Base-by-base conservation (phyloP, 306 rosid species). In the Prosopis cineraria region DNA sequence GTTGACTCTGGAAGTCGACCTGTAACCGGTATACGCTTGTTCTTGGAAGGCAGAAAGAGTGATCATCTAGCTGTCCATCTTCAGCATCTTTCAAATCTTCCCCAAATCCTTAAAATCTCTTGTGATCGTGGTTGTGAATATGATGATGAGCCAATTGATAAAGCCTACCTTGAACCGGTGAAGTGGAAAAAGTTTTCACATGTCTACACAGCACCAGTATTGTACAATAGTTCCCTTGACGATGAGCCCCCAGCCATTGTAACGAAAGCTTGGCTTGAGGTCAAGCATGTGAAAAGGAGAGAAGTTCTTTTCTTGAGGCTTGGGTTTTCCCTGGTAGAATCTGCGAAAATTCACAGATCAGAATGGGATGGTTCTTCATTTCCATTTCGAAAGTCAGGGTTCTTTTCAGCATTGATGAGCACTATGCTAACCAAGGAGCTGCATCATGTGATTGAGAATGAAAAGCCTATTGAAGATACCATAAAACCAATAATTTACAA, bases 221-320 rank as follows among this genome's bases (percentile, higher is more conserved):
- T 86, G 72, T 80, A 76, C 79, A 69, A 50, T 43, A 79, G 80
- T 19, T 59, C 89, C 62, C 74, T 73, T 58, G 39, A 81, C 9
- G 84, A 78, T 45, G 86, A 88, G 10, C 62, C 79, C 6, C 82
- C 89, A 59, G 78, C 81, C 53, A 85, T 88, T 31, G 92, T 88
- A 72, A 90, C 95, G 14, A 85, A 84, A 79, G 93, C 91, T 36
- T 78, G 91, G n/a, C n/a, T n/a, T n/a, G n/a, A n/a, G n/a, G 90
- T 86, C 37, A 87, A 80, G 78, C 77, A 33, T n/a, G 20, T 82
- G 10, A 87, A 87, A 80, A 80, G 88, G 77, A 87, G 78, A 74
- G 87, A 87, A 87, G 87, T 90, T 34, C 25, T 90, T 77, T 90
- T 85, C 85, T 17, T 87, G 81, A 84, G 90, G 84, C 90, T 90